These are phyloP conservation scores for Ganoderma resinaceum DNA, from an alignment of 1,284 basidiomycete species.

Conservation along the genomic window DNA sequence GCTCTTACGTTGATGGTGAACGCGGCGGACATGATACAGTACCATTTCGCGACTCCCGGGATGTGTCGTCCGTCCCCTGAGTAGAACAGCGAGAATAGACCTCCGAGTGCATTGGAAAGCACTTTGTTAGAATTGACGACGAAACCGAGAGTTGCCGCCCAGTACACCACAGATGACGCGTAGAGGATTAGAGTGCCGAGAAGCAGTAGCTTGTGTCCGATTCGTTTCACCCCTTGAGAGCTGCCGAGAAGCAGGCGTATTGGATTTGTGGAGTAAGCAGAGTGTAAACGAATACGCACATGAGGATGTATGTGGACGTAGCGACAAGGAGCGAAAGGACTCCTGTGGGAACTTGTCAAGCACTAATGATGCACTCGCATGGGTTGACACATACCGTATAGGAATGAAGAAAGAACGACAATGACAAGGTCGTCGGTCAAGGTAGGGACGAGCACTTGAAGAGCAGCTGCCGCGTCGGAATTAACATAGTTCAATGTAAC, in stretches of 20 bases:
- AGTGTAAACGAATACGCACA: not conserved
- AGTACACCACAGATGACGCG: not conserved
- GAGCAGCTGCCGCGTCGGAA: not conserved
- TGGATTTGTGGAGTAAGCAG: not conserved
- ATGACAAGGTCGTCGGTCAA: not conserved
- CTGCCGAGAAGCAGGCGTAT: not conserved
- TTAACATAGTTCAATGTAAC: not conserved
- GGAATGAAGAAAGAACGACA: conserved; percentile 2
- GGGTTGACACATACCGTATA: conserved; percentile 3
- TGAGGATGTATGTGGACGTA: not conserved
- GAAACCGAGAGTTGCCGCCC: not conserved
- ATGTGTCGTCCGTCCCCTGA: not conserved
- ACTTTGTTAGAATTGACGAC: not conserved
- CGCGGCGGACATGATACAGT: conserved; percentile 2
- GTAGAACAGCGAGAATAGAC: not conserved
- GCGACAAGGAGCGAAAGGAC: not conserved
- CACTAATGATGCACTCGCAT: not conserved
- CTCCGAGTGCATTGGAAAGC: conserved; percentile 7
- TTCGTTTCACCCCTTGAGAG: not conserved
- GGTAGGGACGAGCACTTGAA: not conserved
- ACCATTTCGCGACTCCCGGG: not conserved
- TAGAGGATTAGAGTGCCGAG: not conserved
- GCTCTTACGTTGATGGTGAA: conserved; percentile 7
- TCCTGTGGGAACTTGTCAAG: not conserved
- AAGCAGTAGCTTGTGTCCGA: not conserved